Evolutionary conservation across 2,329 filamentous ascomycete species (phyloP).

Genomic region (Penicillium polonicum): DNA sequence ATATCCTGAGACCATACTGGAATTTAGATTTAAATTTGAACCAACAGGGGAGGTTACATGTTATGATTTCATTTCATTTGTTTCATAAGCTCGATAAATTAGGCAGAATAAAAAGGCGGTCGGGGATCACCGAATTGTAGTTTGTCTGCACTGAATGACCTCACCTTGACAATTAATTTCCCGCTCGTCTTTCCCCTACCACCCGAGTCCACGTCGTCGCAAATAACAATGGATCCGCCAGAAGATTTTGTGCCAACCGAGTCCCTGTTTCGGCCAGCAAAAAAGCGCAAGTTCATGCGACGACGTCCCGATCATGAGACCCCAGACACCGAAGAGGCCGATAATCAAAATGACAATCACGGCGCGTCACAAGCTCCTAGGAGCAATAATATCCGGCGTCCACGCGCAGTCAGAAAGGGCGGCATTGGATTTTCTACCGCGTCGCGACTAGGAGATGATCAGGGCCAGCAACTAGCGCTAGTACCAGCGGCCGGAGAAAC

Average conservation of each 20-base stretch:
- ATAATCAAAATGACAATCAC: conserved; percentile 12
- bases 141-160: conserved; percentile 12
- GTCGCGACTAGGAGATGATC: conserved; percentile 24
- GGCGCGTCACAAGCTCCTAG: conserved; percentile 10
- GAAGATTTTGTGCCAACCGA: conserved; percentile 22
- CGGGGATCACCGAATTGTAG: not conserved
- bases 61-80: not conserved
- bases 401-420: conserved; percentile 38
- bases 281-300: conserved; percentile 53
- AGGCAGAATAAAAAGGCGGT: conserved; percentile 6
- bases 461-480: conserved; percentile 28
- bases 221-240: conserved; percentile 32
- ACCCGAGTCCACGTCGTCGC: not conserved
- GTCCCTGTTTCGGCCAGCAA: conserved; percentile 49
- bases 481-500: conserved; percentile 29
- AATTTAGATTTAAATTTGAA: not conserved
- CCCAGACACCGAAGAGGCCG: conserved; percentile 17
- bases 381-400: conserved; percentile 29
- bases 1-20: too few relatives aligned
- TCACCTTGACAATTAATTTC: conserved; percentile 9
- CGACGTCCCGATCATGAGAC: conserved; percentile 36
- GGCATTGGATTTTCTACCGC: conserved; percentile 49
- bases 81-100: not conserved
- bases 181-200: not conserved
- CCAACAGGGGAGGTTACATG: not conserved